These are phyloP conservation scores for Lantana camara DNA, from an alignment of 257 asterid species.

Conservation along the genomic window DNA sequence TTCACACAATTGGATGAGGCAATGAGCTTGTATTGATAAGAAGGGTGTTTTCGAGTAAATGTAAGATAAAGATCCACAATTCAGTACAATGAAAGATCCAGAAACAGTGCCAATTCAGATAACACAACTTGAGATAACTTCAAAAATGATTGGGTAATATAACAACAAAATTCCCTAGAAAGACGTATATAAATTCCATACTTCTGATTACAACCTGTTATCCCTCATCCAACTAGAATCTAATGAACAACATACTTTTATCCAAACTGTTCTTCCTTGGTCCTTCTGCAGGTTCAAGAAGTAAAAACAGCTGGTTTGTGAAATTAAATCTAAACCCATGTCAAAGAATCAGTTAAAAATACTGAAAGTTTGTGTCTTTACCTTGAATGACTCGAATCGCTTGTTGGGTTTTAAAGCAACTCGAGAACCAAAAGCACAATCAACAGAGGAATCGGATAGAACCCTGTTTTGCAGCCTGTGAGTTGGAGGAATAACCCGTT, in stretches of 20 bases:
- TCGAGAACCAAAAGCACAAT: slow-evolving; percentile 38
- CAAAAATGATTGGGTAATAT: neutral
- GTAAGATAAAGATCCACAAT: neutral
- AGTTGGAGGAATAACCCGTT: slow-evolving; percentile 33
- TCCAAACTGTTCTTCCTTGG: neutral
- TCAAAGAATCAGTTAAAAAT: neutral
- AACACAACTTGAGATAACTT: neutral
- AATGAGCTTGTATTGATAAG: neutral
- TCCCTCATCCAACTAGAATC: too few relatives aligned
- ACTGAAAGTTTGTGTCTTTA: slow-evolving; percentile 32
- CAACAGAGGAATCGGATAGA: slow-evolving; percentile 33
- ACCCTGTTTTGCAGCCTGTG: slow-evolving; percentile 39
- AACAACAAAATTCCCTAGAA: neutral
- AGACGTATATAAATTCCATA: neutral
- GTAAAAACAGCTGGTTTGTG: neutral
- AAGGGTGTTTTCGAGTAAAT: neutral
- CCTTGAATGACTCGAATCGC: slow-evolving; percentile 52
- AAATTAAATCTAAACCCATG: neutral
- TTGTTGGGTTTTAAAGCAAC: slow-evolving; percentile 37
- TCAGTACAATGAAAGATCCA: neutral
- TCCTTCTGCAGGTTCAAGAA: neutral
- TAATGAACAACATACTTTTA: too few relatives aligned
- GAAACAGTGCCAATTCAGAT: neutral
- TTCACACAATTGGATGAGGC: too few relatives aligned
- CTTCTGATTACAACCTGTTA: neutral